A percentile compares a stretch with the other conserved stretches of the same genome.
Conservation (phyloP, 192 early-diverging fungal genomes). For the Linnemannia hyalina region DNA sequence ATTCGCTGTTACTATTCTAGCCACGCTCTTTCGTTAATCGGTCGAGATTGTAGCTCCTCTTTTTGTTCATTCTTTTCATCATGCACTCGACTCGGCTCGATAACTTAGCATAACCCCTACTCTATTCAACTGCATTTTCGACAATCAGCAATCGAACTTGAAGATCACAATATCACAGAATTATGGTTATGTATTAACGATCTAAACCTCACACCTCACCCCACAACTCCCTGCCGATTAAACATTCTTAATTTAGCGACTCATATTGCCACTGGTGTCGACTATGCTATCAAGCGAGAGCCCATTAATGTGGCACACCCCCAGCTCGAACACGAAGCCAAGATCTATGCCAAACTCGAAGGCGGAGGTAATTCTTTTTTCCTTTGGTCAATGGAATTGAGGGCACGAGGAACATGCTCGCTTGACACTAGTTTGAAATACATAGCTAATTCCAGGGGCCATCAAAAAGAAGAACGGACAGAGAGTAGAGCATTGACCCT, state of each 20-base stretch:
- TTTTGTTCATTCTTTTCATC: background rate
- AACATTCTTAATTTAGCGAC: slow-evolving; percentile 46
- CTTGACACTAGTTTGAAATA: background rate
- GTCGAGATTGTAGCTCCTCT: background rate
- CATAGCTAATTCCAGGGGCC: background rate
- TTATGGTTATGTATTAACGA: background rate
- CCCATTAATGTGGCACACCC: slow-evolving; percentile 51
- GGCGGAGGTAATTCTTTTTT: slow-evolving; percentile 58
- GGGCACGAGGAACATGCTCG: background rate
- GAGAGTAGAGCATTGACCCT: background rate
- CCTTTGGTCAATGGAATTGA: background rate
- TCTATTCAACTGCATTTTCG: background rate
- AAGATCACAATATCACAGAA: background rate
- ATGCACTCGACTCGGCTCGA: background rate
- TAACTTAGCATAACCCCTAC: no score
- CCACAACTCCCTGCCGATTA: background rate
- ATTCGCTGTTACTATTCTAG: background rate
- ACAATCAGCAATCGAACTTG: background rate
- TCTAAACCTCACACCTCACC: background rate
- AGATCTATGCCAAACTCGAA: slow-evolving; percentile 58
- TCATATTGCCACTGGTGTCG: slow-evolving; percentile 56
- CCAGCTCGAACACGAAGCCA: slow-evolving; percentile 64
- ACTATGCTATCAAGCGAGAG: slow-evolving; percentile 70
- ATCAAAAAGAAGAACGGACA: background rate
- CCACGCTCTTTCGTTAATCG: background rate